Percentiles rank a stretch among this genome's conserved stretches.
phyloP scores from a whole-genome alignment of 2,329 filamentous ascomycete genomes.

The Cladosporium sphaerospermum region DNA sequence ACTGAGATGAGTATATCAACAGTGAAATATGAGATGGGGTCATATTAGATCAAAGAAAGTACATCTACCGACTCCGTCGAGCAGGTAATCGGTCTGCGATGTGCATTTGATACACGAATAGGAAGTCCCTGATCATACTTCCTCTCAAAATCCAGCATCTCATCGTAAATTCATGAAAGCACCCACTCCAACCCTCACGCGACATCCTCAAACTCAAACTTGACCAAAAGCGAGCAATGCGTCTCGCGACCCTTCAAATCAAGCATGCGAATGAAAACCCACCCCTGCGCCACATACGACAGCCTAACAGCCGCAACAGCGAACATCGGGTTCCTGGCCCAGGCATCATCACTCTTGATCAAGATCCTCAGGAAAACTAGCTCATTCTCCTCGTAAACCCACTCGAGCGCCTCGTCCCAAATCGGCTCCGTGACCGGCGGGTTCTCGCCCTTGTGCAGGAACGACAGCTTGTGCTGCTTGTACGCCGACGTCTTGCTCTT shows the following conservation, averaged over 20 bases:
- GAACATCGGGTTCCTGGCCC: constrained; percentile 56
- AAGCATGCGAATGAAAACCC: constrained; percentile 60
- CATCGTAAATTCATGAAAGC: too few relatives aligned
- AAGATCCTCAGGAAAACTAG: constrained; percentile 58
- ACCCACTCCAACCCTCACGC: background rate
- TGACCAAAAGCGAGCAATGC: constrained; percentile 55
- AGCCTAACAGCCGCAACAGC: constrained; percentile 56
- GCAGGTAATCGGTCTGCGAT: too few relatives aligned
- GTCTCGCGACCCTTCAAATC: constrained; percentile 61
- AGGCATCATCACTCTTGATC: constrained; percentile 62
- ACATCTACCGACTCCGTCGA: too few relatives aligned
- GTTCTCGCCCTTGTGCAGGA: constrained; percentile 55
- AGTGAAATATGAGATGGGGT: too few relatives aligned
- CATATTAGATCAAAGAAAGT: too few relatives aligned
- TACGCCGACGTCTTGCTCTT: constrained; percentile 60
- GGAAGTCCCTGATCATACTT: too few relatives aligned
- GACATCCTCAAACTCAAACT: constrained; percentile 50
- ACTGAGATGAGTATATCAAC: too few relatives aligned
- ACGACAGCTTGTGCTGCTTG: constrained; percentile 53
- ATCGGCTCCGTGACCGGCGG: constrained; percentile 55
- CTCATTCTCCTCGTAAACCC: constrained; percentile 64
- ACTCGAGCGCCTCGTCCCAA: constrained; percentile 61
- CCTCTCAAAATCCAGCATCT: too few relatives aligned
- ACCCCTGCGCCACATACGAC: constrained; percentile 50
- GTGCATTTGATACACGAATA: too few relatives aligned